Base-by-base conservation (phyloP, 495 filamentous ascomycete genomes). In the Beverwykella pulmonaria region DNA sequence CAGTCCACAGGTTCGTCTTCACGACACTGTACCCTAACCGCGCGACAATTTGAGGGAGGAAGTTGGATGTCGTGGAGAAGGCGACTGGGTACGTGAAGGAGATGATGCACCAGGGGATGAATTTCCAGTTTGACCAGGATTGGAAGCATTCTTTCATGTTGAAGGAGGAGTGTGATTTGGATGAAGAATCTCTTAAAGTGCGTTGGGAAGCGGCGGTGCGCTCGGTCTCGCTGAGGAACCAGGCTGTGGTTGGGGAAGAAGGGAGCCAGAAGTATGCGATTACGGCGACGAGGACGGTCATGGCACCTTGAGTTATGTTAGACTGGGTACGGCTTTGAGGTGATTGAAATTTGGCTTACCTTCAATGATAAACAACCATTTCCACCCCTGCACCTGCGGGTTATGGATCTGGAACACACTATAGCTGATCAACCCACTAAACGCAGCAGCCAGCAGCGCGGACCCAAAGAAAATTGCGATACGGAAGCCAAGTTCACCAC, bases 201-300 rank as follows among this genome's bases (percentile, higher is more conserved):
- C 65, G 57, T 22, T 32, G 15, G 3, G 19, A 8, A 19, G 69
- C 71, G 61, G 71, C 63, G 32, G 56, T 72, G 32, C 71, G 49
- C 56, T 76, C 78, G 29, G 12, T 53, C 46, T 72, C 71, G 17
- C 63, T 75, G 12, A 73, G 65, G 61, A 73, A 77, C 59, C 74
- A 72, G 29, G 69, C 69, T 19, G 63, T 39, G 50, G 63, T 52
- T 10, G 74, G 68, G 7, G 50, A 62, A 10, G 62, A 60, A 0
- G 75, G 67, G 0, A 73, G 67, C 70, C 71, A 75, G 34, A 67
- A 68, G 19, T 63, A 72, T 2, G 69, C 58, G 19, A 67, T 67
- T 20, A 73, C 61, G 29, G 57, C 64, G 14, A 73, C 47, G 25
- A 65, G 49, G n/a, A 73, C 44, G 19, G 73, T 75, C 26, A 73